phyloP scores from a whole-genome alignment of 2,329 filamentous ascomycete species.

The Xylaria arbuscula region DNA sequence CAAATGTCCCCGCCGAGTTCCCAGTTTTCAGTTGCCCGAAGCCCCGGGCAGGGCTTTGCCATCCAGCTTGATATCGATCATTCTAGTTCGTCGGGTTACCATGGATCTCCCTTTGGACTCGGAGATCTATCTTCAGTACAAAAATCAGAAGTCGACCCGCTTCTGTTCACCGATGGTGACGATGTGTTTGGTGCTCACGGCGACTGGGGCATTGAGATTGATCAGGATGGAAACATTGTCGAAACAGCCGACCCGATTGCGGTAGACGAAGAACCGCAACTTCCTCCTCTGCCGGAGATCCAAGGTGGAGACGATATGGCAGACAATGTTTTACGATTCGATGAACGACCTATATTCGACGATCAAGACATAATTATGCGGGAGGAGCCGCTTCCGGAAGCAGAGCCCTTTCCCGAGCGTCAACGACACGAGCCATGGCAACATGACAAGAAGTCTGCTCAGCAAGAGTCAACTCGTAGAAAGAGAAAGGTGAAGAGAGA shows the following conservation, averaged over 20 bases:
- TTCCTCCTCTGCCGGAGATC: constrained; percentile 55
- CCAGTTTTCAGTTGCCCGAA: constrained; percentile 37
- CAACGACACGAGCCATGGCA: constrained; percentile 39
- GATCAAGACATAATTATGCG: constrained; percentile 53
- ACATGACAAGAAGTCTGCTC: constrained; percentile 29
- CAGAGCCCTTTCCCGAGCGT: constrained; percentile 50
- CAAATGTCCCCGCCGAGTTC: constrained; percentile 45
- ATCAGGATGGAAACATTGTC: constrained; percentile 62
- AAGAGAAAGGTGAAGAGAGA: constrained; percentile 47
- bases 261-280: constrained; percentile 56
- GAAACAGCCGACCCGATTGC: constrained; percentile 45
- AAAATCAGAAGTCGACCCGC: constrained; percentile 46
- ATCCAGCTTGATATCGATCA: constrained; percentile 44
- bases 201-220: constrained; percentile 62
- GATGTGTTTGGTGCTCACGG: constrained; percentile 50
- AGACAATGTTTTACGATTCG: constrained; percentile 33
- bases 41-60: constrained; percentile 38
- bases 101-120: constrained; percentile 43
- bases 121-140: constrained; percentile 47
- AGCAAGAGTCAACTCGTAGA: constrained; percentile 39
- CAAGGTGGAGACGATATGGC: constrained; percentile 33
- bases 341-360: constrained; percentile 38
- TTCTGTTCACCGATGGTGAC: constrained; percentile 50
- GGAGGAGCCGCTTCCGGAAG: constrained; percentile 55
- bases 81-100: constrained; percentile 42